Evolutionary conservation across 345 rosid species (phyloP).

Genomic region (Laguncularia racemosa): DNA sequence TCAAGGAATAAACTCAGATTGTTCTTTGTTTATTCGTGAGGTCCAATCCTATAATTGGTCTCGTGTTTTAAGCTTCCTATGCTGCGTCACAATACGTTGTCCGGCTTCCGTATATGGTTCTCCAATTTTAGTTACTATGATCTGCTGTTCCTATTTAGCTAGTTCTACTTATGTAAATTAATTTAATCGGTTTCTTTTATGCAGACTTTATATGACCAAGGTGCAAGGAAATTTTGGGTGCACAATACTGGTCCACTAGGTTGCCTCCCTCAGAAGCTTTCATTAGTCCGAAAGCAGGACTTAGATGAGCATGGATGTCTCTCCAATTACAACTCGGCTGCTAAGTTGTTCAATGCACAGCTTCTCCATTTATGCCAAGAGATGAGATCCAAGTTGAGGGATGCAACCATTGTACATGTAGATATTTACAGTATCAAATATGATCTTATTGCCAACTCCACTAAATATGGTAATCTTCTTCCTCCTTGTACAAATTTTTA

Average conservation of each 20-base stretch:
- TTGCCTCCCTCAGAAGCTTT: constrained; percentile 80
- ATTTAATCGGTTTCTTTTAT: not conserved
- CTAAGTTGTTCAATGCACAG: constrained; percentile 54
- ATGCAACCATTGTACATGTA: constrained; percentile 50
- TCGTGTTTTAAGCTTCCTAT: too few relatives aligned
- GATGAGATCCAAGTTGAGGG: constrained; percentile 40
- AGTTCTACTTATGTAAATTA: too few relatives aligned
- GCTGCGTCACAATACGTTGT: too few relatives aligned
- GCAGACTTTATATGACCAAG: constrained; percentile 49
- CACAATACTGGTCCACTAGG: constrained; percentile 92
- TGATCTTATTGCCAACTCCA: constrained; percentile 59
- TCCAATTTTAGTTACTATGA: too few relatives aligned
- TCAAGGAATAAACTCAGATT: too few relatives aligned
- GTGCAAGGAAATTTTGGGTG: constrained; percentile 82
- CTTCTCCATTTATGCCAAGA: constrained; percentile 34
- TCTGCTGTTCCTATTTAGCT: too few relatives aligned
- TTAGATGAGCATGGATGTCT: constrained; percentile 54
- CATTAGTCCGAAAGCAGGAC: constrained; percentile 31
- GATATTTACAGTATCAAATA: constrained; percentile 68
- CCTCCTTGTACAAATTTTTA: not conserved
- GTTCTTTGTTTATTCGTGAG: too few relatives aligned
- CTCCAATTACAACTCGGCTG: constrained; percentile 52
- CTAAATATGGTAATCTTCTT: constrained; percentile 36
- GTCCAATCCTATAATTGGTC: too few relatives aligned
- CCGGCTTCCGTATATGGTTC: not conserved